These are phyloP conservation scores for Leccinellum albellum DNA, from an alignment of 768 basidiomycete species.

Conservation along the genomic window DNA sequence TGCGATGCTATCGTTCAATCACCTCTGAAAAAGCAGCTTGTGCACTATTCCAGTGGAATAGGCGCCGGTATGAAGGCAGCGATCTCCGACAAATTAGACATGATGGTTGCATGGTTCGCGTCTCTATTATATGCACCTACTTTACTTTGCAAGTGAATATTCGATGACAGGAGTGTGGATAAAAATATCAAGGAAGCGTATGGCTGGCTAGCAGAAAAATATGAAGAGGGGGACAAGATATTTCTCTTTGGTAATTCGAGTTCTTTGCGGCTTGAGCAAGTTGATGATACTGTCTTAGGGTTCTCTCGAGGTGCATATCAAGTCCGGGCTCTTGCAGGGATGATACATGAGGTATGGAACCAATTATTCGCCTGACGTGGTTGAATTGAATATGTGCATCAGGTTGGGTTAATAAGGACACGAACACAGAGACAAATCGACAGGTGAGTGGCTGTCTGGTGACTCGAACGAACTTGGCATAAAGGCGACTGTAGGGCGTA, in stretches of 20 bases:
- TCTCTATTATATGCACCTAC: not conserved
- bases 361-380: not conserved
- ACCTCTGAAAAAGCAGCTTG: no score
- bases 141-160: not conserved
- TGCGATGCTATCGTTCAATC: no score
- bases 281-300: not conserved
- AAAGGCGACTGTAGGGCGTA: not conserved
- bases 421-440: not conserved
- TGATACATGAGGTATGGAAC: not conserved
- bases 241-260: not conserved
- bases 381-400: not conserved
- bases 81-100: conserved; percentile 15
- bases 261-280: not conserved
- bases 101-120: not conserved
- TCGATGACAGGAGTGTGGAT: not conserved
- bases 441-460: not conserved
- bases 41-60: no score
- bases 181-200: no score
- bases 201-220: not conserved
- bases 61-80: no score
- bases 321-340: not conserved
- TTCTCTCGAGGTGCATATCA: not conserved
- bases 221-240: not conserved
- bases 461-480: not conserved
- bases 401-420: not conserved